These are phyloP conservation scores for Pezicula radicicola DNA, from an alignment of 2,329 filamentous ascomycete species.

Conservation along the genomic window DNA sequence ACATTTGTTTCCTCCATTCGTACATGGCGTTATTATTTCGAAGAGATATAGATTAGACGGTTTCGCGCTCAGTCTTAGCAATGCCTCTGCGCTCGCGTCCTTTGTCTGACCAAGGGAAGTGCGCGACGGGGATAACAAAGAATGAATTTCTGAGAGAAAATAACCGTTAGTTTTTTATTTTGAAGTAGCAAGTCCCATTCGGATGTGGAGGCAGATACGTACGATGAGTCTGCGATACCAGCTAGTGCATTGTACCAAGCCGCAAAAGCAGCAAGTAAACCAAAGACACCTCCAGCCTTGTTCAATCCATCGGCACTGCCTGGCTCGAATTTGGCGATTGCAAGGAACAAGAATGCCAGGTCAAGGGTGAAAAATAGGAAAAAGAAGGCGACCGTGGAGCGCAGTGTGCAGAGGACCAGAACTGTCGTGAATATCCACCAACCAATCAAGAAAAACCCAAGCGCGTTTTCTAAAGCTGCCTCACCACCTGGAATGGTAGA, in stretches of 20 bases:
- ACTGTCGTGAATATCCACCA: constrained; percentile 64
- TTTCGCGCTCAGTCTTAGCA: constrained; percentile 43
- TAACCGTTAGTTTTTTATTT: constrained; percentile 30
- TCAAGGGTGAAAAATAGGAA: constrained; percentile 56
- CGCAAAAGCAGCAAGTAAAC: constrained; percentile 75
- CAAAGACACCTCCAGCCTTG: constrained; percentile 75
- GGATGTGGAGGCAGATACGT: constrained; percentile 26
- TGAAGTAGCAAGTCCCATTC: neutral
- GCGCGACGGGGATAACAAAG: constrained; percentile 87
- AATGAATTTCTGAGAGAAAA: constrained; percentile 66
- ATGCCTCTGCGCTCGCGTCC: constrained; percentile 54
- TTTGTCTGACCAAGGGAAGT: constrained; percentile 92
- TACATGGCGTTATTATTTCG: neutral
- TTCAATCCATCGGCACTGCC: constrained; percentile 41
- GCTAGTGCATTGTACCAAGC: constrained; percentile 88
- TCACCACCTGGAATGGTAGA: constrained; percentile 16
- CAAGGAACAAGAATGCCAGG: constrained; percentile 54
- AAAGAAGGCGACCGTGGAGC: constrained; percentile 59
- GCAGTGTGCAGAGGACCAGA: constrained; percentile 53
- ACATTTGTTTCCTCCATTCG: neutral
- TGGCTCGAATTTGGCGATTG: constrained; percentile 33
- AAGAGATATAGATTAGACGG: constrained; percentile 16
- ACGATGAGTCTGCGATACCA: constrained; percentile 73
- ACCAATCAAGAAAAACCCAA: constrained; percentile 56
- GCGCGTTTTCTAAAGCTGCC: constrained; percentile 44